Evolutionary conservation across 2,329 filamentous ascomycete genomes (phyloP).

Genomic region (Trematosphaeria pertusa): DNA sequence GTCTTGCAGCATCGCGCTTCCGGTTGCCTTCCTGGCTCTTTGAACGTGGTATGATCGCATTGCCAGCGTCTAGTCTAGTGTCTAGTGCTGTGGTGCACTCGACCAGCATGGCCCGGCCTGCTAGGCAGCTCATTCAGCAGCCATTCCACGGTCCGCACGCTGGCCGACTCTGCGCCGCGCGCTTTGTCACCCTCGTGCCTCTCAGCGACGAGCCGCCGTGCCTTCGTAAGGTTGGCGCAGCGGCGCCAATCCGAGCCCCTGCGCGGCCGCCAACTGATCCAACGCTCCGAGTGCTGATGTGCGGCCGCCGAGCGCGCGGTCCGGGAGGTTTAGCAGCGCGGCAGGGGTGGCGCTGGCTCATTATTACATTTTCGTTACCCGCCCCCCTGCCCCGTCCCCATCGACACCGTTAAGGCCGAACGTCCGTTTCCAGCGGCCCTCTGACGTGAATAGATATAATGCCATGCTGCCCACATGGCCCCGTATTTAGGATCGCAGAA

Average conservation of each 20-base stretch:
- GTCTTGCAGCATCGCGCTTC: neutral
- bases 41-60: conserved; percentile 1
- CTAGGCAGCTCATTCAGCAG: conserved; percentile 23
- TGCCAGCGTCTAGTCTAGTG: neutral
- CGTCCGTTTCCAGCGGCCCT: conserved; percentile 44
- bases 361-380: conserved; percentile 44
- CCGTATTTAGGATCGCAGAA: conserved; percentile 36
- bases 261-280: conserved; percentile 38
- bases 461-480: conserved; percentile 41
- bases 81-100: conserved; percentile 15
- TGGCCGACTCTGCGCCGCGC: conserved; percentile 40
- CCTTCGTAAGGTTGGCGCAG: conserved; percentile 47
- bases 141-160: conserved; percentile 32
- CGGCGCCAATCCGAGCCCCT: conserved; percentile 40
- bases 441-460: conserved; percentile 51
- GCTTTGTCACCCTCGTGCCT: conserved; percentile 41
- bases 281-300: conserved; percentile 44
- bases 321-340: conserved; percentile 36
- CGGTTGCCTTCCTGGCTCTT: neutral
- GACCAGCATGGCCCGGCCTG: conserved; percentile 12
- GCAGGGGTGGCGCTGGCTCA: conserved; percentile 22
- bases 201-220: conserved; percentile 32
- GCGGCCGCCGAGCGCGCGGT: conserved; percentile 20
- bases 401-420: conserved; percentile 41
- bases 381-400: conserved; percentile 18